A percentile compares a stretch with the other conserved stretches of the same genome.
Evolutionary conservation across 2,329 filamentous ascomycete genomes (phyloP).

Genomic region (Aspergillus niger): DNA sequence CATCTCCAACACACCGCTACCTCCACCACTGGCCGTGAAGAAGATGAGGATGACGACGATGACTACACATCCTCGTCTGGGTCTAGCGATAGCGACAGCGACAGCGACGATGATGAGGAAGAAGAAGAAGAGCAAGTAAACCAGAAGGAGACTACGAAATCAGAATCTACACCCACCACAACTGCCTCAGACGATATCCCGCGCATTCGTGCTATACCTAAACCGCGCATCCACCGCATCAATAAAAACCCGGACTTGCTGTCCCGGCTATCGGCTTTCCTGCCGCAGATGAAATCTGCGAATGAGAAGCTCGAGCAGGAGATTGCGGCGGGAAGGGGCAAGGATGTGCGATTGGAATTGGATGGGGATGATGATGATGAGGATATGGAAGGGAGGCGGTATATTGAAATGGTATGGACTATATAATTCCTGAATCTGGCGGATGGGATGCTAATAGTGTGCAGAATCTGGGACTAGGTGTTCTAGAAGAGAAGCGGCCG

Average conservation of each 20-base stretch:
- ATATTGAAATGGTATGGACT: constrained; percentile 46
- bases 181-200: constrained; percentile 24
- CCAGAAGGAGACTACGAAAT: no score
- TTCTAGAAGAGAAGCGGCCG: constrained; percentile 43
- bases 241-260: constrained; percentile 33
- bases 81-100: constrained; percentile 26
- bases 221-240: constrained; percentile 37
- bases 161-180: background rate
- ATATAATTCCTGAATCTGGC: background rate
- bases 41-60: constrained; percentile 20
- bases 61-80: constrained; percentile 29
- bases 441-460: background rate
- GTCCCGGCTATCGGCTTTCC: constrained; percentile 42
- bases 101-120: constrained; percentile 26
- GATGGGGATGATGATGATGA: constrained; percentile 34
- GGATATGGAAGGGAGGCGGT: constrained; percentile 36
- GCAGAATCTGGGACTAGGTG: constrained; percentile 48
- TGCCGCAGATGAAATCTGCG: constrained; percentile 46
- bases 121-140: background rate
- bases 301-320: constrained; percentile 45
- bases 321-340: constrained; percentile 37
- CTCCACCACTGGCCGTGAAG: background rate
- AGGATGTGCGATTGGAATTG: constrained; percentile 38
- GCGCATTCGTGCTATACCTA: constrained; percentile 32
- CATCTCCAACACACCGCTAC: background rate